Conservation (phyloP, 306 rosid genomes). For the Trifolium fragiferum region DNA sequence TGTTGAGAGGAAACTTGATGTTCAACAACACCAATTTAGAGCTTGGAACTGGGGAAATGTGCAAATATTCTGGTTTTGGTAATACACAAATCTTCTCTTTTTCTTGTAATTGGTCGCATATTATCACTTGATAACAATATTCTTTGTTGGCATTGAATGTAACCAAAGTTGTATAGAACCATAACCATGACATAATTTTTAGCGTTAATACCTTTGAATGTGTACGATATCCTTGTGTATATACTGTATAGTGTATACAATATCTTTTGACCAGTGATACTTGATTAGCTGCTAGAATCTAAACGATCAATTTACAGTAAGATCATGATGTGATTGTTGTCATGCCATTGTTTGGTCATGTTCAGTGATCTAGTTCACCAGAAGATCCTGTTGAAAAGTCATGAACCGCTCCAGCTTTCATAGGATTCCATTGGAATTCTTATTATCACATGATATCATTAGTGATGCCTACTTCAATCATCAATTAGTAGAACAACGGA, state of each 20-base stretch:
- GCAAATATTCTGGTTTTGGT: constrained; percentile 14
- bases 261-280: constrained; percentile 2
- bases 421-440: background rate
- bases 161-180: background rate
- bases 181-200: background rate
- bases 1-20: constrained; percentile 15
- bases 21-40: constrained; percentile 20
- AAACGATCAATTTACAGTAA: background rate
- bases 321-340: background rate
- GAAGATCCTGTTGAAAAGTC: background rate
- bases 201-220: background rate
- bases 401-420: background rate
- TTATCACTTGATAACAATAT: background rate
- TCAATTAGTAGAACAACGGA: too few relatives aligned
- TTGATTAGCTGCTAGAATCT: background rate
- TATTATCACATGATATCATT: background rate
- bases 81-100: constrained; percentile 8
- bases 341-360: background rate
- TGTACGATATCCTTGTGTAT: background rate
- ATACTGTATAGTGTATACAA: background rate
- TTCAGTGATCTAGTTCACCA: background rate
- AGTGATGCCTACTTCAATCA: background rate
- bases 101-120: background rate
- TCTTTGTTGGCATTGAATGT: background rate
- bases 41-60: background rate